These are phyloP conservation scores for Amanita pallidorosea DNA, from an alignment of 768 basidiomycete species.

Conservation along the genomic window DNA sequence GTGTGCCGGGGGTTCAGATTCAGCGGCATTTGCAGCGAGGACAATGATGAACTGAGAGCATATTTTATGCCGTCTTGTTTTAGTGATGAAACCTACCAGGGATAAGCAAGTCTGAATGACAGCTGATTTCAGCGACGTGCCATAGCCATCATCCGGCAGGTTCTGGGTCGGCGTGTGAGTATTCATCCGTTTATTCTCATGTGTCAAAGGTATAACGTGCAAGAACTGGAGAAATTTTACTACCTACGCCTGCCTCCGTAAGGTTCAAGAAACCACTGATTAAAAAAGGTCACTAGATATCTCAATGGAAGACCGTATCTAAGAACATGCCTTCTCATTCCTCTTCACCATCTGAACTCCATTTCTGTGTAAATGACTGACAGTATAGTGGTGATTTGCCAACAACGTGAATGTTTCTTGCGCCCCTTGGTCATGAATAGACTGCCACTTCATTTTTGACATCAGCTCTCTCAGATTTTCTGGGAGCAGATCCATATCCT, in stretches of 20 bases:
- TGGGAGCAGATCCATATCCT: constrained; percentile 18
- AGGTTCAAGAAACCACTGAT: background rate
- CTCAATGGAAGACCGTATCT: background rate
- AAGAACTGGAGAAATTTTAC: too few species aligned
- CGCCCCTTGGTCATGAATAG: constrained; percentile 20
- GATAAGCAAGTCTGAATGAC: too few species aligned
- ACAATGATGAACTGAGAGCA: too few species aligned
- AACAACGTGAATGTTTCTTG: constrained; percentile 13
- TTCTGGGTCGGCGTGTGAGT: too few species aligned
- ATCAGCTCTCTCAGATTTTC: constrained; percentile 14
- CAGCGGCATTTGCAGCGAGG: too few species aligned
- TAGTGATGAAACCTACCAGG: too few species aligned
- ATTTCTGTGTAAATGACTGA: background rate
- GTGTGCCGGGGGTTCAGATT: too few species aligned
- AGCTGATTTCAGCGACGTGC: too few species aligned
- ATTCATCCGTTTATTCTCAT: too few species aligned
- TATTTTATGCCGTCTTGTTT: too few species aligned
- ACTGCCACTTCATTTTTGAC: constrained; percentile 22
- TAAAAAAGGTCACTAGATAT: background rate
- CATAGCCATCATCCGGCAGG: too few species aligned
- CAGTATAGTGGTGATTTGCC: constrained; percentile 19
- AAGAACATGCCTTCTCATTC: background rate
- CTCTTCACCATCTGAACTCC: background rate
- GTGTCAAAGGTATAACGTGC: too few species aligned
- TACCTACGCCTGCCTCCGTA: background rate